These are phyloP conservation scores for Odontarrhena argentea DNA, from an alignment of 345 rosid genomes.

Conservation along the genomic window DNA sequence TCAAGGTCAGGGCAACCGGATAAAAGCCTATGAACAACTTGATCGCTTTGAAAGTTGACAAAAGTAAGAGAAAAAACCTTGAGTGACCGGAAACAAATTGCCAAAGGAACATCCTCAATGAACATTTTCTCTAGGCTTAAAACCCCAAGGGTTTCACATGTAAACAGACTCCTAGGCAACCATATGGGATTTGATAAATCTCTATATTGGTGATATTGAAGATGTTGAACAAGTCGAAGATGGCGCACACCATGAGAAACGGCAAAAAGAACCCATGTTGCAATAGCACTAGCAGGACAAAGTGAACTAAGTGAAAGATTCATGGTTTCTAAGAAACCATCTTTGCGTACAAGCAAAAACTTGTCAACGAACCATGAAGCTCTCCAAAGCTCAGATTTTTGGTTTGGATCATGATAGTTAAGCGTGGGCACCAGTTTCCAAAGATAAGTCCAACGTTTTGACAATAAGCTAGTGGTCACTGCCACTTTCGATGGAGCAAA, in stretches of 20 bases:
- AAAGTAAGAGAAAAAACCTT: neutral
- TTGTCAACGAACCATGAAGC: slow-evolving; percentile 11
- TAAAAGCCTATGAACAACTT: neutral
- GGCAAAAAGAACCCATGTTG: slow-evolving; percentile 12
- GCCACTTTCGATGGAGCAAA: neutral
- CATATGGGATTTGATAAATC: neutral
- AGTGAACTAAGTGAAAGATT: neutral
- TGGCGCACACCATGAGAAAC: neutral
- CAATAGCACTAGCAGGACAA: neutral
- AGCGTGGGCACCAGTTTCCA: too few species aligned
- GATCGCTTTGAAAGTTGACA: neutral
- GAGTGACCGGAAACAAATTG: slow-evolving; percentile 17
- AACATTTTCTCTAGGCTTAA: neutral
- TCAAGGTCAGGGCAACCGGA: slow-evolving; percentile 13
- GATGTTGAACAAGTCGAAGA: neutral
- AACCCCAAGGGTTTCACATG: slow-evolving; percentile 8
- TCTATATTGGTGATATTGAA: neutral
- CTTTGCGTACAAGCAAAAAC: slow-evolving; percentile 15
- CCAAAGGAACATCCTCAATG: slow-evolving; percentile 8
- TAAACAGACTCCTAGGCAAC: slow-evolving; percentile 23
- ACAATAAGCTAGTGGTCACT: neutral
- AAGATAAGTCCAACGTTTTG: too few species aligned
- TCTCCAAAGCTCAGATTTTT: neutral
- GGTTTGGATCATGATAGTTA: neutral
- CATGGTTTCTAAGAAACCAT: slow-evolving; percentile 7